These are phyloP conservation scores for Wilcoxina mikolae DNA, from an alignment of 495 filamentous ascomycete genomes.

Conservation along the genomic window DNA sequence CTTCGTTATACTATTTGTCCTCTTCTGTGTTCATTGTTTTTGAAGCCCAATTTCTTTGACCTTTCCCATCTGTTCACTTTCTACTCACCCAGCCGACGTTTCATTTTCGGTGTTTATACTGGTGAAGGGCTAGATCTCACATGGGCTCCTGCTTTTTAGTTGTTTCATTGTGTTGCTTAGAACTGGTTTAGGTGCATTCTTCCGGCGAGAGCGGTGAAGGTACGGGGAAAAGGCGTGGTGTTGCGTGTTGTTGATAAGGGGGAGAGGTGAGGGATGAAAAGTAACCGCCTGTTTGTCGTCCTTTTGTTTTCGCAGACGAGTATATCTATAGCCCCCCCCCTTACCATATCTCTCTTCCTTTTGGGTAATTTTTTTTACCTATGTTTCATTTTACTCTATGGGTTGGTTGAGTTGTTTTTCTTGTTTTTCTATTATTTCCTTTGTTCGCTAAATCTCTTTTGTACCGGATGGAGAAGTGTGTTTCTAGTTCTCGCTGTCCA, in stretches of 20 bases:
- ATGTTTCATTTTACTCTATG: background rate
- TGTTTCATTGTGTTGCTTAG: slow-evolving; percentile 8
- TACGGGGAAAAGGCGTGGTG: background rate
- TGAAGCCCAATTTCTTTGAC: background rate
- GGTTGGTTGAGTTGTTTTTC: slow-evolving; percentile 1
- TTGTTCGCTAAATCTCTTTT: background rate
- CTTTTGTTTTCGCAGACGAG: background rate
- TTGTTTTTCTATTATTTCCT: background rate
- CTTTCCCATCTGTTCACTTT: background rate
- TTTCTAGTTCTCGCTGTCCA: no score
- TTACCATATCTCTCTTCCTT: background rate
- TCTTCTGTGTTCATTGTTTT: slow-evolving; percentile 9
- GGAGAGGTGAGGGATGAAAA: slow-evolving; percentile 1
- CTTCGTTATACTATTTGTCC: background rate
- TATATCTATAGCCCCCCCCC: background rate
- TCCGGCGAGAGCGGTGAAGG: slow-evolving; percentile 8
- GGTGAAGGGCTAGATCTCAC: background rate
- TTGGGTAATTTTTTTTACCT: background rate
- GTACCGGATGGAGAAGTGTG: no score
- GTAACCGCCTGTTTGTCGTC: background rate
- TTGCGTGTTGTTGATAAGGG: background rate
- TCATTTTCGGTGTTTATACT: background rate
- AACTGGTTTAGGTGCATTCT: slow-evolving; percentile 10
- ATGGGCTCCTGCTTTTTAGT: background rate
- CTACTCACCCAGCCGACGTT: background rate